Evolutionary conservation across 2,329 filamentous ascomycete species (phyloP).

Genomic region (Monosporascus sp.): DNA sequence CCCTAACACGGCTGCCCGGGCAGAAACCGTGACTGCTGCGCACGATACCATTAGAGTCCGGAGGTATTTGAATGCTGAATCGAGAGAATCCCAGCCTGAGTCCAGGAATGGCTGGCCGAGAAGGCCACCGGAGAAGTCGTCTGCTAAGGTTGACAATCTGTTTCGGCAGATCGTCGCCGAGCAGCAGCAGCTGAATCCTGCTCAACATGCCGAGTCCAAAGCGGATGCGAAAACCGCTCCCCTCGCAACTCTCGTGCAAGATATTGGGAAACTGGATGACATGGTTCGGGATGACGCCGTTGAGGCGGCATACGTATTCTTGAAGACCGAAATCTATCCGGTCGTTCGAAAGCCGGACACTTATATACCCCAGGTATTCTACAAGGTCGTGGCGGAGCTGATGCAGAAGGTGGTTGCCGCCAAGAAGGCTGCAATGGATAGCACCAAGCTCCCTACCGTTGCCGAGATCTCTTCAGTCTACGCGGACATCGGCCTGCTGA

Average conservation of each 20-base stretch:
- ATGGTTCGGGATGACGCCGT: constrained; percentile 27
- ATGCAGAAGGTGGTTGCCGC: constrained; percentile 26
- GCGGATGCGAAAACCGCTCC: background rate
- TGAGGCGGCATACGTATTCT: constrained; percentile 15
- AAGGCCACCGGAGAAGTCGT: constrained; percentile 1
- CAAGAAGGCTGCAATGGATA: constrained; percentile 26
- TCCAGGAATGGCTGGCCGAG: constrained; percentile 3
- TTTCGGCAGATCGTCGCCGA: constrained; percentile 22
- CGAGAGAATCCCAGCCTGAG: too few relatives aligned
- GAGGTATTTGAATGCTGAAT: background rate
- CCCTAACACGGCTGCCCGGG: background rate
- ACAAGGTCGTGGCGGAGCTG: constrained; percentile 20
- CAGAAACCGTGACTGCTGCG: background rate
- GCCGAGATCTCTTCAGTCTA: constrained; percentile 32
- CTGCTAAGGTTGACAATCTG: constrained; percentile 16
- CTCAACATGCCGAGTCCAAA: background rate
- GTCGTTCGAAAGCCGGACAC: constrained; percentile 16
- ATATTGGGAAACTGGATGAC: constrained; percentile 19
- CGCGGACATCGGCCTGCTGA: constrained; percentile 28
- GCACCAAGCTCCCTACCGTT: constrained; percentile 28
- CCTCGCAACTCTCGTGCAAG: constrained; percentile 16
- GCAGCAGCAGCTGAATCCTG: constrained; percentile 10
- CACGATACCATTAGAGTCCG: background rate
- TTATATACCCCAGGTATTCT: constrained; percentile 26
- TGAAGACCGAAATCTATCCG: constrained; percentile 25